phyloP scores from a whole-genome alignment of 257 asterid genomes.

The Catharanthus roseus region DNA sequence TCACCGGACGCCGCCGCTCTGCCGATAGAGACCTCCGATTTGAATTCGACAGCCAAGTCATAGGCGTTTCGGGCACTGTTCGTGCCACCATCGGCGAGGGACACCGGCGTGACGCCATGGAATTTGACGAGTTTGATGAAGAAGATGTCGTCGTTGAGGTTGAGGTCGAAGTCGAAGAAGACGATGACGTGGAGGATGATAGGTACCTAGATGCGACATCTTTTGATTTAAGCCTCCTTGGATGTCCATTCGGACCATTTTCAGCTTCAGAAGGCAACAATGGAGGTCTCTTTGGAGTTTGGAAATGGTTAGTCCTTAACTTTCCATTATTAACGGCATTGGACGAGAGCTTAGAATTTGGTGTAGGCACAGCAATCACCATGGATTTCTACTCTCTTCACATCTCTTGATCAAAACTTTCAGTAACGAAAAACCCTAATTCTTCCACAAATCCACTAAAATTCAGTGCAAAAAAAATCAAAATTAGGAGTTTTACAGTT shows the following conservation, averaged over 20 bases:
- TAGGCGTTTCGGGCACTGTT: slow-evolving; percentile 18
- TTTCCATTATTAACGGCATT: slow-evolving; percentile 11
- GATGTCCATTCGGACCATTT: slow-evolving; percentile 34
- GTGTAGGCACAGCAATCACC: slow-evolving; percentile 62
- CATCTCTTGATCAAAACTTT: slow-evolving; percentile 24
- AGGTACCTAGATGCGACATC: slow-evolving; percentile 61
- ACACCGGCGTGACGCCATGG: slow-evolving; percentile 40
- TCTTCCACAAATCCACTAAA: slow-evolving; percentile 10
- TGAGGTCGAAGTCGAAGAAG: slow-evolving; percentile 53
- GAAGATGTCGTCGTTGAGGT: slow-evolving; percentile 44
- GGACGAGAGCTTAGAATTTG: slow-evolving; percentile 46
- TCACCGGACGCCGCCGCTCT: slow-evolving; percentile 31
- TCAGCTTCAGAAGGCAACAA: slow-evolving; percentile 56
- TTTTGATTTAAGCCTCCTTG: slow-evolving; percentile 49
- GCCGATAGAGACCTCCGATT: slow-evolving; percentile 28
- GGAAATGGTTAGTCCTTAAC: slow-evolving; percentile 11
- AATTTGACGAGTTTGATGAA: slow-evolving; percentile 48
- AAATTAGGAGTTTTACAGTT: slow-evolving; percentile 4
- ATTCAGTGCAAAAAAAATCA: slow-evolving; percentile 18
- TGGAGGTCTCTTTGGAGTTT: slow-evolving; percentile 49
- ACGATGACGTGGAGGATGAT: slow-evolving; percentile 50
- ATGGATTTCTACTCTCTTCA: slow-evolving; percentile 36
- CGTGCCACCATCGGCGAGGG: slow-evolving; percentile 45
- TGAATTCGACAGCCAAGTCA: slow-evolving; percentile 28
- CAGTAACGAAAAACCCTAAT: slow-evolving; percentile 24